phyloP scores from a whole-genome alignment of 495 filamentous ascomycete species.

The Aspergillus nidulans region DNA sequence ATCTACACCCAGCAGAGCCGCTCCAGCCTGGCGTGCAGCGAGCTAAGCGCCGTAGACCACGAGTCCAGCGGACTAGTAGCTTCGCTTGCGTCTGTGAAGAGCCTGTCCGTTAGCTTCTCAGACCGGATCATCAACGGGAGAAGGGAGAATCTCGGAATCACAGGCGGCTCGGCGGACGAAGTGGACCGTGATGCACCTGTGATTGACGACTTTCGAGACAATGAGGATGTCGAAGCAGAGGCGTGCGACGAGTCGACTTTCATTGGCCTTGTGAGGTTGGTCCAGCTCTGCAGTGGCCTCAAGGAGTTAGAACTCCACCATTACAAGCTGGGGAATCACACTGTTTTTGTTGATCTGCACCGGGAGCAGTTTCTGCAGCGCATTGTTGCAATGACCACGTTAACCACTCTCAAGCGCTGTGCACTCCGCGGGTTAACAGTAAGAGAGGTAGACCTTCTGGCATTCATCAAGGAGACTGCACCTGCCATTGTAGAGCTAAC shows the following conservation, averaged over 20 bases:
- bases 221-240: not conserved
- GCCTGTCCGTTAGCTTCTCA: not conserved
- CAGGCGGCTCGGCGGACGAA: not conserved
- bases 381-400: not conserved
- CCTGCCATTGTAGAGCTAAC: not conserved
- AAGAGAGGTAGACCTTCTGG: not conserved
- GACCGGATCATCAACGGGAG: not conserved
- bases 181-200: not conserved
- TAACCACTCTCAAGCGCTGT: not conserved
- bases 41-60: not conserved
- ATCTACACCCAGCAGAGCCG: not conserved
- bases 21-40: constrained; percentile 2
- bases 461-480: not conserved
- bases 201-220: not conserved
- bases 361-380: not conserved
- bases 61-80: not conserved
- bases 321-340: not conserved
- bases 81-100: not conserved
- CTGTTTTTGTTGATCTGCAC: not conserved
- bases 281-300: not conserved
- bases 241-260: not conserved
- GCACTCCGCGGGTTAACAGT: not conserved
- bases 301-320: constrained; percentile 1
- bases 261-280: not conserved
- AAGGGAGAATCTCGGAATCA: not conserved